phyloP scores from a whole-genome alignment of 345 rosid species.

The Lenwebbia sp. region DNA sequence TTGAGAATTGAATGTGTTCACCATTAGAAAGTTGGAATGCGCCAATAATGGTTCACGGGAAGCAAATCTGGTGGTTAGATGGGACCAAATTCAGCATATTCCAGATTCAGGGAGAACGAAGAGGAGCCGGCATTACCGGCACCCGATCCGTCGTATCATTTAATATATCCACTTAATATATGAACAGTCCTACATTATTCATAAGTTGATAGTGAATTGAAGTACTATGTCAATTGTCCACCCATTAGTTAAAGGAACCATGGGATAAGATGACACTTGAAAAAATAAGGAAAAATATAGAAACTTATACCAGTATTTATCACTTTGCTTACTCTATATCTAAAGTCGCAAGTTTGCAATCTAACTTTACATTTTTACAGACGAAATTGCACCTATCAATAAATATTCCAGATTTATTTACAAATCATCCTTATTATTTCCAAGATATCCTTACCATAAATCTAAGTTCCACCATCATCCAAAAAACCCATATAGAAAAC shows the following conservation, averaged over 20 bases:
- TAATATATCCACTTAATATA: background rate
- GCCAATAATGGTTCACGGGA: background rate
- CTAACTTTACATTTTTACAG: background rate
- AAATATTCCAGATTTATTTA: background rate
- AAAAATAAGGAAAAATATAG: background rate
- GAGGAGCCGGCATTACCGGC: no score
- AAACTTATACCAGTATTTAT: background rate
- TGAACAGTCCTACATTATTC: no score
- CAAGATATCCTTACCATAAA: background rate
- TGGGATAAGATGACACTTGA: no score
- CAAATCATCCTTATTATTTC: background rate
- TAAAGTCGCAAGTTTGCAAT: background rate
- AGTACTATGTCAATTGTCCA: no score
- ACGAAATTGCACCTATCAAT: background rate
- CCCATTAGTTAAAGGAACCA: no score
- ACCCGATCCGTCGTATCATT: no score
- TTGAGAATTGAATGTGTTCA: background rate
- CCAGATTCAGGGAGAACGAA: background rate
- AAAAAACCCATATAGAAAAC: background rate
- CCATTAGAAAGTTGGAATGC: background rate
- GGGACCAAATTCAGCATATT: background rate
- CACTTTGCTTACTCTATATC: background rate
- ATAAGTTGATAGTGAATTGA: no score
- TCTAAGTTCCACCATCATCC: background rate
- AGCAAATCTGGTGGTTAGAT: background rate